These are phyloP conservation scores for Cyclotella sp. DNA, from an alignment of 108 stramenopile genomes.

Conservation along the genomic window DNA sequence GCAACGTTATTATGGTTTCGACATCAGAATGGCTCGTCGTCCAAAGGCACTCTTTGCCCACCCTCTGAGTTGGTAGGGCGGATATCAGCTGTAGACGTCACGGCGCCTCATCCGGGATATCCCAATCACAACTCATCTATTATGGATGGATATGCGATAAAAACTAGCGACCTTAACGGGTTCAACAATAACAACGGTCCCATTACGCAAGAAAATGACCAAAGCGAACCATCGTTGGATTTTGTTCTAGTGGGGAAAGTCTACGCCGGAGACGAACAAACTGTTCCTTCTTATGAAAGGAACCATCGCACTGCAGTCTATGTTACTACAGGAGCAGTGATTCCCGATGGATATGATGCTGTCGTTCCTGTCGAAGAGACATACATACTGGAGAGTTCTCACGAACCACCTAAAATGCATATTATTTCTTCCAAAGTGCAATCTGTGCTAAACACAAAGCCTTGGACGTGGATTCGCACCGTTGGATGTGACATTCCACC, in stretches of 20 bases:
- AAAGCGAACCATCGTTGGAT: conserved; percentile 26
- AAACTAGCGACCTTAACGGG: conserved; percentile 31
- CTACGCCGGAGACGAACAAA: conserved; percentile 63
- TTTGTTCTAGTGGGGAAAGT: conserved; percentile 65
- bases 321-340: conserved; percentile 84
- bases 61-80: conserved; percentile 44
- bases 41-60: conserved; percentile 1
- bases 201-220: conserved; percentile 2
- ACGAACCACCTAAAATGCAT: conserved; percentile 12
- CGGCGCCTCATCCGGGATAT: conserved; percentile 69
- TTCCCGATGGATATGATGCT: conserved; percentile 73
- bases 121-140: conserved; percentile 82
- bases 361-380: conserved; percentile 87
- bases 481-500: conserved; percentile 81
- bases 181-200: conserved; percentile 29
- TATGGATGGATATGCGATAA: conserved; percentile 89
- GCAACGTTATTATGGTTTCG: conserved; percentile 39
- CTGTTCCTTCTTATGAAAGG: not conserved
- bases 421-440: conserved; percentile 36
- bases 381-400: not conserved
- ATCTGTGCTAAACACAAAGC: conserved; percentile 40
- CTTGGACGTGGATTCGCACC: conserved; percentile 74
- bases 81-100: conserved; percentile 61
- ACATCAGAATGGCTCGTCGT: conserved; percentile 6
- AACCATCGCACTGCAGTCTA: conserved; percentile 60